Conservation (phyloP, 2,329 filamentous ascomycete species). For the Ophiostoma sp. region DNA sequence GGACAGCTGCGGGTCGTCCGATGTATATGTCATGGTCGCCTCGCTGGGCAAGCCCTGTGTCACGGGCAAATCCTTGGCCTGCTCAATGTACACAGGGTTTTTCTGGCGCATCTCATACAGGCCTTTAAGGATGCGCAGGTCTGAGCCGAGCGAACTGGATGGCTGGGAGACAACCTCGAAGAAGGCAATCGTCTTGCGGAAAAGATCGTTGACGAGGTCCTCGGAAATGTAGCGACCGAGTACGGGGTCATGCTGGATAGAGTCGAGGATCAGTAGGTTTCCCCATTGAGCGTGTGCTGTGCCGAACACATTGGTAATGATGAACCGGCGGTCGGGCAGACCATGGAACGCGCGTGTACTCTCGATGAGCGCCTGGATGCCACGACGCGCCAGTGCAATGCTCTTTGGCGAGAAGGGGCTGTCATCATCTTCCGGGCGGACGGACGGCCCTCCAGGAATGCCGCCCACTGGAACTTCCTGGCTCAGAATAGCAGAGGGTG, state of each 20-base stretch:
- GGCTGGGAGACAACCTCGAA: slow-evolving; percentile 68
- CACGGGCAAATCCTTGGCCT: not conserved
- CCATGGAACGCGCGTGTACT: slow-evolving; percentile 81
- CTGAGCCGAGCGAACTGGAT: slow-evolving; percentile 71
- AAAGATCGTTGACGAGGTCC: slow-evolving; percentile 58
- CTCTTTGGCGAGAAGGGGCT: slow-evolving; percentile 45
- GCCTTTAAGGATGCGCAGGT: slow-evolving; percentile 70
- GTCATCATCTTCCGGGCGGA: no score
- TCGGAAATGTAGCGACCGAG: slow-evolving; percentile 60
- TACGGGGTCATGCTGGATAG: slow-evolving; percentile 68
- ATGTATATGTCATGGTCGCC: not conserved
- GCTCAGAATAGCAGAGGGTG: not conserved
- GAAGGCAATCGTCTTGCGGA: slow-evolving; percentile 74
- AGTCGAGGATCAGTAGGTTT: slow-evolving; percentile 86
- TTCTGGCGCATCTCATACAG: slow-evolving; percentile 35
- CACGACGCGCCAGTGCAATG: slow-evolving; percentile 58
- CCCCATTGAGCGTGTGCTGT: slow-evolving; percentile 99
- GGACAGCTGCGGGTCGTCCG: not conserved
- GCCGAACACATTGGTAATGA: slow-evolving; percentile 95
- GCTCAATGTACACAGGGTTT: slow-evolving; percentile 3
- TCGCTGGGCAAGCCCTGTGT: not conserved
- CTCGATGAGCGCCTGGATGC: slow-evolving; percentile 72
- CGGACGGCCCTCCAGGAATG: not conserved
- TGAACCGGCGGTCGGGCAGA: slow-evolving; percentile 63
- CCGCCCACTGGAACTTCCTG: not conserved